Base-by-base conservation (phyloP, 805 yeast genomes). In the Metschnikowia kofuensis region DNA sequence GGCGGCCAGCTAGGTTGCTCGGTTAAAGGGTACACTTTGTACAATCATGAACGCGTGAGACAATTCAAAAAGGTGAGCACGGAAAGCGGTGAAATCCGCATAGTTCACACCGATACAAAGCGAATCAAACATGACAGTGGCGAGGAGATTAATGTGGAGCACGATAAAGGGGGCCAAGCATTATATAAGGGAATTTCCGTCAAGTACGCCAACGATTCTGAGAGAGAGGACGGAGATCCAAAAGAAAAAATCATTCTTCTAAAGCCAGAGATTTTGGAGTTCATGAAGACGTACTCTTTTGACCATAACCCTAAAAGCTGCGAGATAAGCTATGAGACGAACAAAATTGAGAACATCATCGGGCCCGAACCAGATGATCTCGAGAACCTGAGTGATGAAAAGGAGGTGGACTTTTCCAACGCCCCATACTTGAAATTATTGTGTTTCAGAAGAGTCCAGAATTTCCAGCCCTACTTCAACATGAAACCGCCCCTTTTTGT, bases 21-120 rank as follows among this genome's bases (percentile, higher is more conserved):
- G 0, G 74, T 91, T 0, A 80, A 79, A 55, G 97, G 96, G 0
- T 87, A 82, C 58, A 67, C 85, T 0, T 72, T 87, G n/a, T 78
- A 77, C 51, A 71, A 75, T 7, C 81, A 79, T 45, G 84, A 83
- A 49, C 76, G 71, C 38, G 59, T 80, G 0, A 72, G 76, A 15
- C 67, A 77, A n/a, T 69, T 79, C 11, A 75, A 75, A 35, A 72
- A 72, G 39, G 78, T 87, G 6, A 82, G 78, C 61, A 80, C 78
- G 38, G 75, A 76, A 42, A 79, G 76, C 2, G 84, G 81, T 26
- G 62, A 65, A 8, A 69, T 80, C 44, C 72, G 75, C 54, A 71
- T 79, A 14, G 91, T 83, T 0, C 76, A 77, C 42, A 49, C 41
- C 16, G 56, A 55, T 13, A 38, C 54, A 15, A 42, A 35, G 15